Base-by-base conservation (phyloP, 257 asterid genomes). In the Nyctanthes arbortristis region DNA sequence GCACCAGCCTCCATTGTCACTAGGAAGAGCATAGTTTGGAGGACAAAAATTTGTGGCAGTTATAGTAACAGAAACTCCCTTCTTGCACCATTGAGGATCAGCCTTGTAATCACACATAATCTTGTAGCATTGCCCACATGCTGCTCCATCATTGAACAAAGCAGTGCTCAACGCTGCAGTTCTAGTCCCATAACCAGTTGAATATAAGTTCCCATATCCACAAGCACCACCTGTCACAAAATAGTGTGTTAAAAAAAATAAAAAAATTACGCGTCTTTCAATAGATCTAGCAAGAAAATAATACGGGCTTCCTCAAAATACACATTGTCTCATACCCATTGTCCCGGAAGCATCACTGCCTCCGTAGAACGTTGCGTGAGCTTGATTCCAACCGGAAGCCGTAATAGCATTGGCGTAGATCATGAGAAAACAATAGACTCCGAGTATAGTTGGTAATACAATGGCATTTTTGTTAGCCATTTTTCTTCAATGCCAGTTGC, bases 311-410 rank as follows among this genome's bases (percentile, higher is more conserved):
- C n/a, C 10, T 35, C 40, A 35, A 4, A 52, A 52, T 24, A 22
- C 27, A 4, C 5, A 2, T 8, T 22, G 3, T 10, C 13, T 1
- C 70, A 12, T 78, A 84, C 93, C 93, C 93, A 87, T 87, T 68
- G 93, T 87, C 1, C 90, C 93, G 3, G 93, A 84, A 45, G 93
- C 90, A 63, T 87, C 93, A 56, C 87, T 78, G 66, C 90, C 88
- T 14, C 93, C 93, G 16, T 87, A 87, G 77, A 87, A 87, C 16
- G 93, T 87, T 24, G 93, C 93, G 61, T 70, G 75, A 25, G 90
- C 93, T 35, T 22, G 63, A 30, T 13, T 61, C 90, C 84, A 82
- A 14, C 75, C 73, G 10, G 87, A 86, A 60, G 92, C 86, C 24
- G 78, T 71, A 66, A 84, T 16, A 31, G 81, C 87, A 30, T 43